Evolutionary conservation across 345 rosid genomes (phyloP).

Genomic region (Nasturtium officinale): DNA sequence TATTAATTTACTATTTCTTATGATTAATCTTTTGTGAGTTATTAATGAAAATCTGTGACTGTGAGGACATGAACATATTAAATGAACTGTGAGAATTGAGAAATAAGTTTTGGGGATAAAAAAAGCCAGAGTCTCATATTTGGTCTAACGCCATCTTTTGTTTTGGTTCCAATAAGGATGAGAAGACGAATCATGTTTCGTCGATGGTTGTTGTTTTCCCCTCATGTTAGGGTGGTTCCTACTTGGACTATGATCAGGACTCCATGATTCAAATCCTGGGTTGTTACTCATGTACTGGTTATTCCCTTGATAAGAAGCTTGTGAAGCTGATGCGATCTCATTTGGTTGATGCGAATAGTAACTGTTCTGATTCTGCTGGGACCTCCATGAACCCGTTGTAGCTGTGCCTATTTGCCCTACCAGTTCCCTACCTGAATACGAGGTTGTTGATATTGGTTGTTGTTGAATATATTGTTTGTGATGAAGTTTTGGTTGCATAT

Average conservation of each 20-base stretch:
- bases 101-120: background rate
- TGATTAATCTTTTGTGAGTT: slow-evolving; percentile 15
- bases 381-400: slow-evolving; percentile 52
- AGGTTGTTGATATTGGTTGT: slow-evolving; percentile 27
- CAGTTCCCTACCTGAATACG: slow-evolving; percentile 28
- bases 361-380: slow-evolving; percentile 48
- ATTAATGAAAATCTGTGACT: background rate
- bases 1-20: background rate
- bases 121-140: slow-evolving; percentile 14
- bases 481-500: slow-evolving; percentile 37
- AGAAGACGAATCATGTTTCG: slow-evolving; percentile 47
- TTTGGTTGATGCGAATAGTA: slow-evolving; percentile 48
- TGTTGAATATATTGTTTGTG: slow-evolving; percentile 37
- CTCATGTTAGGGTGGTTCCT: slow-evolving; percentile 46
- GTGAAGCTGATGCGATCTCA: slow-evolving; percentile 45
- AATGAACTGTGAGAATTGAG: background rate
- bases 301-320: slow-evolving; percentile 45
- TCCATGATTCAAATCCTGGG: slow-evolving; percentile 83
- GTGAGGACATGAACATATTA: background rate
- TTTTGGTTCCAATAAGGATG: slow-evolving; percentile 53
- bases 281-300: slow-evolving; percentile 48
- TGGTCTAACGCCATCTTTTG: slow-evolving; percentile 54
- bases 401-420: slow-evolving; percentile 32
- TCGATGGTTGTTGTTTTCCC: slow-evolving; percentile 46
- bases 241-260: slow-evolving; percentile 77